These are phyloP conservation scores for Xylaria sp. DNA, from an alignment of 2,329 filamentous ascomycete species.

Conservation along the genomic window DNA sequence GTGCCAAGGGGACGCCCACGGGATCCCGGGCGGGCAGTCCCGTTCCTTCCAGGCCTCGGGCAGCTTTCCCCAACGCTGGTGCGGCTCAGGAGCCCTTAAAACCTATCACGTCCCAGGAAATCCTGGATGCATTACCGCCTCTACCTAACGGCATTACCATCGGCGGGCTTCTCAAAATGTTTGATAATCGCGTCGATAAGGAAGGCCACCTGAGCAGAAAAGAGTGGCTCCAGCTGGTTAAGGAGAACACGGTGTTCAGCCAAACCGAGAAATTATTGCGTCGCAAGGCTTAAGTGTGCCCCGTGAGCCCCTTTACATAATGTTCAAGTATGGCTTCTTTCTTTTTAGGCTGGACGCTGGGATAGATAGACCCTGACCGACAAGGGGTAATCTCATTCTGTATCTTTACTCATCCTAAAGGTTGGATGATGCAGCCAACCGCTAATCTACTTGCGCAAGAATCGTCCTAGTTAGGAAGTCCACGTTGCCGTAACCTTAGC, in stretches of 20 bases:
- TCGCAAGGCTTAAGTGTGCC: conserved; percentile 50
- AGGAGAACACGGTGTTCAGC: conserved; percentile 63
- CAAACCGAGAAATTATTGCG: conserved; percentile 65
- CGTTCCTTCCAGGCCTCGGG: conserved; percentile 51
- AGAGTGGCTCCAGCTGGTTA: conserved; percentile 70
- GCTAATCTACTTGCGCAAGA: background rate
- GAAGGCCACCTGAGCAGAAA: conserved; percentile 62
- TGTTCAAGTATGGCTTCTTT: background rate
- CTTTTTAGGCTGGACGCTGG: conserved; percentile 1
- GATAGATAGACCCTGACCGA: background rate
- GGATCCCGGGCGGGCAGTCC: conserved; percentile 73
- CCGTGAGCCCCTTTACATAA: background rate
- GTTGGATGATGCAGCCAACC: background rate
- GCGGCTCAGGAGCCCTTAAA: conserved; percentile 33
- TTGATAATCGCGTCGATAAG: conserved; percentile 63
- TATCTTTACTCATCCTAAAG: background rate
- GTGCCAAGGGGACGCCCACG: conserved; percentile 62
- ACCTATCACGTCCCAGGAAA: conserved; percentile 62
- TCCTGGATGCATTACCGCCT: conserved; percentile 63
- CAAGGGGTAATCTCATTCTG: background rate
- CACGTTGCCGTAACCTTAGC: background rate
- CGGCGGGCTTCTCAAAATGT: conserved; percentile 63
- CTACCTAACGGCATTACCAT: conserved; percentile 64
- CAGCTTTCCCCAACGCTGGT: conserved; percentile 50
- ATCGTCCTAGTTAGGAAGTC: background rate